phyloP scores from a whole-genome alignment of 2,329 filamentous ascomycete species.

The Trichoderma brevicompactum region DNA sequence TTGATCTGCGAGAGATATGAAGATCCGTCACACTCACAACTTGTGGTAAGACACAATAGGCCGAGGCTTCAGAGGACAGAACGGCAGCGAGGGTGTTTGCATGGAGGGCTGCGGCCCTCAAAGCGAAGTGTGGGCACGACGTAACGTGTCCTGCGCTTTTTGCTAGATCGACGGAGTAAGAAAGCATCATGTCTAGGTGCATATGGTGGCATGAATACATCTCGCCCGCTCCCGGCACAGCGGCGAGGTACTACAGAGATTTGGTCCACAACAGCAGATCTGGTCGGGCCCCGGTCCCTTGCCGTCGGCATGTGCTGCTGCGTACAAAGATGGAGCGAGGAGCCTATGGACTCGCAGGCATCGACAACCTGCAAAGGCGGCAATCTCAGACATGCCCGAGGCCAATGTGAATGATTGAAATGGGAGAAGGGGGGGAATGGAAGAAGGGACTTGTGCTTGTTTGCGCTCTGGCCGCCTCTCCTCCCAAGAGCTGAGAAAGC shows the following conservation, averaged over 20 bases:
- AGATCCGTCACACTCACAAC: conserved; percentile 1
- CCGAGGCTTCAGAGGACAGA: conserved; percentile 25
- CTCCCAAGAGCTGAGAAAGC: background rate
- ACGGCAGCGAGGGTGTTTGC: conserved; percentile 30
- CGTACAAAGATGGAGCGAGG: conserved; percentile 28
- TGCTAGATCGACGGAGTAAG: conserved; percentile 12
- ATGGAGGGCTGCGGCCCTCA: conserved; percentile 20
- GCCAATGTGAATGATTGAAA: background rate
- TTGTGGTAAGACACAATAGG: conserved; percentile 17
- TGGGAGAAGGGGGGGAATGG: background rate
- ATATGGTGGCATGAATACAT: conserved; percentile 15
- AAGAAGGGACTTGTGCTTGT: background rate
- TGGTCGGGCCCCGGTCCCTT: conserved; percentile 25
- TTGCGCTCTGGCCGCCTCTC: background rate
- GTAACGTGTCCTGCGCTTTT: conserved; percentile 21
- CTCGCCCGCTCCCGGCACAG: conserved; percentile 29
- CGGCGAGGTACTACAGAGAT: conserved; percentile 29
- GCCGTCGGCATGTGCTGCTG: conserved; percentile 20
- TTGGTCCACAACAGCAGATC: conserved; percentile 29
- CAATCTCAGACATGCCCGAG: conserved; percentile 21
- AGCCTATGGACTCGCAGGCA: conserved; percentile 10
- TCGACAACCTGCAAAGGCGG: conserved; percentile 12
- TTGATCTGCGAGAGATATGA: background rate
- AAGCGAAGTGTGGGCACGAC: conserved; percentile 24
- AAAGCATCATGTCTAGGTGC: background rate